phyloP scores from a whole-genome alignment of 1,284 basidiomycete genomes.

The Sporisorium sorghi region DNA sequence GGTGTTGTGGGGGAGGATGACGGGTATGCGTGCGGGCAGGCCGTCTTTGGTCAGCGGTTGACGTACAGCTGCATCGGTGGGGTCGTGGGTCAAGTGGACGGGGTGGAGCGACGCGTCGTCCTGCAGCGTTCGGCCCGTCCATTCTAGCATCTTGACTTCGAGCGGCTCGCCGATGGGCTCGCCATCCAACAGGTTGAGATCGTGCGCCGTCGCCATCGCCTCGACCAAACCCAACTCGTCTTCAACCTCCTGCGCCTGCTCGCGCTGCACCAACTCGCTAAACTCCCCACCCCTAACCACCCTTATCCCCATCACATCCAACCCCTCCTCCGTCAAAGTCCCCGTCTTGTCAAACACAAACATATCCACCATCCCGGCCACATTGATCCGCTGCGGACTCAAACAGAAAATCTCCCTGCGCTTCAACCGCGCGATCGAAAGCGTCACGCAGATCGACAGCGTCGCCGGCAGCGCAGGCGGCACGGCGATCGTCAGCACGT shows the following conservation, averaged over 20 bases:
- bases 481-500: conserved; percentile 44
- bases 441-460: conserved; percentile 36
- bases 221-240: conserved; percentile 14
- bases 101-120: conserved; percentile 23
- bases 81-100: conserved; percentile 21
- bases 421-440: conserved; percentile 35
- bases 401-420: conserved; percentile 37
- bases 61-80: background rate
- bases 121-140: conserved; percentile 31
- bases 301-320: conserved; percentile 43
- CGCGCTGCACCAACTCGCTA: conserved; percentile 13
- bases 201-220: conserved; percentile 40
- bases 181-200: conserved; percentile 42
- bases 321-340: conserved; percentile 42
- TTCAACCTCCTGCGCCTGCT: background rate
- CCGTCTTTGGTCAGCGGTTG: conserved; percentile 32
- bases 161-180: conserved; percentile 47
- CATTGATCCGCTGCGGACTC: conserved; percentile 51
- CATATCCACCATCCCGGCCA: conserved; percentile 43
- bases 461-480: conserved; percentile 42
- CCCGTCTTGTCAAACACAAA: conserved; percentile 54
- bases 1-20: conserved; percentile 13
- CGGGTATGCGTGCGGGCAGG: conserved; percentile 28
- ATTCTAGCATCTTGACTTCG: conserved; percentile 52
- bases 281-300: conserved; percentile 17